These are phyloP conservation scores for Pseudoscleropodium purum DNA, from an alignment of 225 moss, liverwort and hornwort genomes.

Conservation along the genomic window DNA sequence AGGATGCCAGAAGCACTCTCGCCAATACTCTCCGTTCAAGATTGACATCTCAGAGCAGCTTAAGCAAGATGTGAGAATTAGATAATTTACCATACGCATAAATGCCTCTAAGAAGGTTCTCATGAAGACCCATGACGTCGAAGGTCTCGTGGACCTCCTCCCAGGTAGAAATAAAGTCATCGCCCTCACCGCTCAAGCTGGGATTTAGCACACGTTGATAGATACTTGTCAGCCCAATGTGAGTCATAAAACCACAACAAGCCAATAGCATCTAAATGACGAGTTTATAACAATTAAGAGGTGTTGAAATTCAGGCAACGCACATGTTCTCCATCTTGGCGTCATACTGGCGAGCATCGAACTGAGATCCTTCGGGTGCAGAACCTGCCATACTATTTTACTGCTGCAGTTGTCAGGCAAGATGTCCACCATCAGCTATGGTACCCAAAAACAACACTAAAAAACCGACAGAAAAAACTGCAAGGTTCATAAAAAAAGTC, in stretches of 20 bases:
- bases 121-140: constrained; percentile 61
- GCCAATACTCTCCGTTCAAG: background rate
- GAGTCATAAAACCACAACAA: background rate
- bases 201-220: background rate
- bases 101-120: constrained; percentile 61
- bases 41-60: background rate
- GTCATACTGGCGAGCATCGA: no score
- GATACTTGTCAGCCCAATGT: background rate
- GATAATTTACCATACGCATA: constrained; percentile 47
- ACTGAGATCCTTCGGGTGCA: no score
- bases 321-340: no score
- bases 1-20: background rate
- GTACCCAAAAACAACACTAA: background rate
- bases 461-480: background rate
- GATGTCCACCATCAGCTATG: background rate
- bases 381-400: no score
- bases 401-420: no score
- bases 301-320: no score
- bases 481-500: background rate
- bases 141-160: constrained; percentile 76
- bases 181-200: constrained; percentile 61
- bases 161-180: constrained; percentile 70
- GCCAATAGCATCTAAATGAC: background rate
- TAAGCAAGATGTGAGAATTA: background rate
- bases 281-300: no score